A percentile compares a stretch with the other conserved stretches of the same genome.
Conservation (phyloP, 2,329 filamentous ascomycete genomes). For the Byssoonygena ceratinophila region DNA sequence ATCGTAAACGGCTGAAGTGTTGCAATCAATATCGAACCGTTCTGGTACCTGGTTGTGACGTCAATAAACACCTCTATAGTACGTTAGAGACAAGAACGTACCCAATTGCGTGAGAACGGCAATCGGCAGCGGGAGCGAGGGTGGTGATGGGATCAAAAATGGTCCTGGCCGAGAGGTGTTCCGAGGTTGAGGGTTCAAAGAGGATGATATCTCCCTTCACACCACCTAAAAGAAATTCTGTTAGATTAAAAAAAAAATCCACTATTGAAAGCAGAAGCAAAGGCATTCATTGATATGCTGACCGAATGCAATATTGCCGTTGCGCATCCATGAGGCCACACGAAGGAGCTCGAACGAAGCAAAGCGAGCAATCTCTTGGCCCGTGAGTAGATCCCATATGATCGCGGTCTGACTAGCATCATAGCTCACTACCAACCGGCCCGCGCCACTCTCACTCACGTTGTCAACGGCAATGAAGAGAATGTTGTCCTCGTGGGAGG, state of each 20-base stretch:
- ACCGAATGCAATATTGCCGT: conserved; percentile 96
- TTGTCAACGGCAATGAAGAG: conserved; percentile 81
- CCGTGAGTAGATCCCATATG: conserved; percentile 91
- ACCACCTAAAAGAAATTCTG: conserved; percentile 61
- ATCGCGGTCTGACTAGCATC: conserved; percentile 85
- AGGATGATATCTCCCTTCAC: conserved; percentile 84
- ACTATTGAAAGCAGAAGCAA: background rate
- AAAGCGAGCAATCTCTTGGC: conserved; percentile 83
- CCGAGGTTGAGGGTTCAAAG: conserved; percentile 85
- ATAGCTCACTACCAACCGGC: conserved; percentile 82
- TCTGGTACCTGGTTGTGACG: conserved; percentile 60
- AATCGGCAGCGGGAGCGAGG: conserved; percentile 77
- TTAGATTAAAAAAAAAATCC: background rate
- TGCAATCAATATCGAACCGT: conserved; percentile 84
- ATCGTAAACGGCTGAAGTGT: conserved; percentile 90
- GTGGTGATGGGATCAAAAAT: conserved; percentile 95
- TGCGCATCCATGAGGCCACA: conserved; percentile 87
- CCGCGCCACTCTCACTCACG: conserved; percentile 73
- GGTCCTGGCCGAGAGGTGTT: conserved; percentile 82
- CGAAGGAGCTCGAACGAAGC: conserved; percentile 78
- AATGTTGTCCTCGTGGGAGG: conserved; percentile 72
- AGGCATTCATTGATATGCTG: conserved; percentile 28
- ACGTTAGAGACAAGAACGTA: conserved; percentile 38
- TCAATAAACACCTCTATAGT: conserved; percentile 1
- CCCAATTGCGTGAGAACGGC: conserved; percentile 92